Base-by-base conservation (phyloP, 192 early-diverging fungal species). In the Podochytrium sp. region DNA sequence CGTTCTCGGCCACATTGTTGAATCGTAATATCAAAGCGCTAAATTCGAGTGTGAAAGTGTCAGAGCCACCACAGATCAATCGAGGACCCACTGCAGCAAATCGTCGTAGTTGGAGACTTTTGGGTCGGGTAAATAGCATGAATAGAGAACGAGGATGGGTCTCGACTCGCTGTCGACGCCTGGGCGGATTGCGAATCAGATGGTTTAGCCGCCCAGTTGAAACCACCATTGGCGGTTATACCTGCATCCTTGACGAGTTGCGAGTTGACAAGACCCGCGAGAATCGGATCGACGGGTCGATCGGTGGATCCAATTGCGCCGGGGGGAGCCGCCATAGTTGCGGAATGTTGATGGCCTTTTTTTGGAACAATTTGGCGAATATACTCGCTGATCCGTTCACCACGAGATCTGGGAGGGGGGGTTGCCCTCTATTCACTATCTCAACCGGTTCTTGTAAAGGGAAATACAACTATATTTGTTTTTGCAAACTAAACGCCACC, bases 101-200 rank as follows among this genome's bases (percentile, higher is more conserved):
- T 86, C 76, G 82, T 98, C 92, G 67, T 98, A 96, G 80, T 95
- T 84, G 12, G 92, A 88, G 14, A 84, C 81, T 34, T 81, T 76
- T n/a, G 94, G 94, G 77, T 94, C 88, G n/a, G 93, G 96, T 34
- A 98, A 80, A 37, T 91, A 88, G 81, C 93, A 93, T 25, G 94
- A 91, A 68, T 92, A 89, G 63, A 98, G 82, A 35, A 89, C 89
- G 38, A 96, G 81, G 73, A 98, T 91, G 2, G 93, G 92, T 63
- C 92, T 78, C 78, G 90, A 92, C 52, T 95, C 91, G 77, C 77
- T 86, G 78, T 98, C 96, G 57, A 93, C 89, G 41, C 94, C 96
- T 57, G 55, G 29, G 16, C 25, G 27, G 23, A 1, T 18, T 55
- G 6, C 0, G n/a, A 65, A 41, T 25, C 16, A 47, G 1, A 47